A percentile compares a stretch with the other conserved stretches of the same genome.
These are phyloP conservation scores for Trichoderma sp. DNA, from an alignment of 2,329 filamentous ascomycete genomes.

Conservation along the genomic window DNA sequence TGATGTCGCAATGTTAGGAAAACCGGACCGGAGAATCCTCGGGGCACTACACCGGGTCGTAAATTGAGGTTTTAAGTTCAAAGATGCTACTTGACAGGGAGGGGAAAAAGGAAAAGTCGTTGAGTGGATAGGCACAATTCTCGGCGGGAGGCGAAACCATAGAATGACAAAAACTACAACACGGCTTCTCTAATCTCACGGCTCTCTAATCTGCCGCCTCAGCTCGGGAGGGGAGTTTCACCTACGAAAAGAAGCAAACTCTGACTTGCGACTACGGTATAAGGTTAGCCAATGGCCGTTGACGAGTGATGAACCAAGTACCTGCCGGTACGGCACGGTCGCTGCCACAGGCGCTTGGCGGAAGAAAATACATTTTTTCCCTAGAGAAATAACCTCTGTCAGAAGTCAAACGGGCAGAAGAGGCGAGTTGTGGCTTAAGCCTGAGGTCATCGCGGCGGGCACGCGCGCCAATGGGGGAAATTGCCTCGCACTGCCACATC, in stretches of 20 bases:
- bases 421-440: neutral
- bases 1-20: neutral
- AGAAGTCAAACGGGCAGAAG: neutral
- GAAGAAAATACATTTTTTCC: neutral
- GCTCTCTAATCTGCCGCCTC: neutral
- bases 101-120: neutral
- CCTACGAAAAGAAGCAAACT: neutral
- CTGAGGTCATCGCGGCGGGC: neutral
- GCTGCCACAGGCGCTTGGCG: neutral
- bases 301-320: neutral
- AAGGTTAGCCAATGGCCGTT: neutral
- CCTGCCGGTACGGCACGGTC: slow-evolving; percentile 1
- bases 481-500: neutral
- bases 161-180: too few species aligned
- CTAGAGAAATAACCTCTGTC: neutral
- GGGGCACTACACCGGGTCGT: neutral
- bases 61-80: neutral
- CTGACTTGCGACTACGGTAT: neutral
- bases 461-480: slow-evolving; percentile 1
- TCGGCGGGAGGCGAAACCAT: neutral
- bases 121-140: neutral
- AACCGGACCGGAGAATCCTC: neutral
- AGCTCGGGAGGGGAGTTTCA: neutral
- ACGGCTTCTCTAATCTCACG: too few species aligned
- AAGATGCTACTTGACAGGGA: neutral